Base-by-base conservation (phyloP, 2,329 filamentous ascomycete species). In the Cordyceps javanica region DNA sequence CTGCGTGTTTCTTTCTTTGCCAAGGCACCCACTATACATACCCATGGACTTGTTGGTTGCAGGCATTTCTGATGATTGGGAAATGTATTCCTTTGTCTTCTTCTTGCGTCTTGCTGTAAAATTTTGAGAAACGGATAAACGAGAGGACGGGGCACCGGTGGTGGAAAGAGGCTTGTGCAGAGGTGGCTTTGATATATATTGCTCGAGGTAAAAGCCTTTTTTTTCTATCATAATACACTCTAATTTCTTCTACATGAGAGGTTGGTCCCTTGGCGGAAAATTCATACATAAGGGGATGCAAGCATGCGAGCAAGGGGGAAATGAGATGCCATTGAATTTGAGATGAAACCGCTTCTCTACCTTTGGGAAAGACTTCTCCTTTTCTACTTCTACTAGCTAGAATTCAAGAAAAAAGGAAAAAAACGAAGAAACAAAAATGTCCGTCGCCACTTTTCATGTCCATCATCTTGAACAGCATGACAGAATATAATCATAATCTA, bases 101-200 rank as follows among this genome's bases (percentile, higher is more conserved):
- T n/a, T n/a, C n/a, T n/a, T 32, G 30, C 30, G 30, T 11, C 30
- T 32, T 32, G n/a, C n/a, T n/a, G n/a, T n/a, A n/a, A n/a, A n/a
- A n/a, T n/a, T n/a, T n/a, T n/a, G n/a, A n/a, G n/a, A n/a, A n/a
- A n/a, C n/a, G n/a, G n/a, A n/a, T n/a, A 6, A 26, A 26, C 21
- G 21, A 44, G 23, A 16, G n/a, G n/a, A n/a, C n/a, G n/a, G n/a
- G n/a, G n/a, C n/a, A n/a, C n/a, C n/a, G n/a, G n/a, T n/a, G n/a
- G n/a, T n/a, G n/a, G n/a, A n/a, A n/a, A 25, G 11, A 44, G 41
- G 10, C 21, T 42, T 23, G 16, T 8, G 5, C 49, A 51, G 42
- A 25, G 23, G 38, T 26, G 48, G 54, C 51, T 36, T 34, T 28
- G 60, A 61, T 57, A 57, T 19, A 45, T 51, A 61, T 51, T 32